phyloP scores from a whole-genome alignment of 305 asterid genomes.

The Petunia hybrid region DNA sequence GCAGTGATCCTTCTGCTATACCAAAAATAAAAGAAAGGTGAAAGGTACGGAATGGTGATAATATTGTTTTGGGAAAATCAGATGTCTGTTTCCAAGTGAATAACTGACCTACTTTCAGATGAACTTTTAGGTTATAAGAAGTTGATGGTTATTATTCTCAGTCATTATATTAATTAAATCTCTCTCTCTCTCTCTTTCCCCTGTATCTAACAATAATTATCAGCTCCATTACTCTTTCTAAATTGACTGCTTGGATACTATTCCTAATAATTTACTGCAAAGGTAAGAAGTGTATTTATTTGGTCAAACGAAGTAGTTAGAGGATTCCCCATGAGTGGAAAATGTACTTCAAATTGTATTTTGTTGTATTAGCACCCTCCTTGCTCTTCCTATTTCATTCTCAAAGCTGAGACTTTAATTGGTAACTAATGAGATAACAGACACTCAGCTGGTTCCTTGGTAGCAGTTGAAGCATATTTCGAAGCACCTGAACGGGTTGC shows the following conservation, averaged over 20 bases:
- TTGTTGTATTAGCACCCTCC: background rate
- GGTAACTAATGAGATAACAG: constrained; percentile 53
- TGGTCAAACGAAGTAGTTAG: background rate
- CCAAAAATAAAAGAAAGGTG: background rate
- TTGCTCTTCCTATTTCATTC: constrained; percentile 27
- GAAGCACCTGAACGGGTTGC: constrained; percentile 94
- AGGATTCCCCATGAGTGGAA: constrained; percentile 1
- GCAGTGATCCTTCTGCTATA: background rate
- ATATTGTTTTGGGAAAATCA: background rate
- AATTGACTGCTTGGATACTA: background rate
- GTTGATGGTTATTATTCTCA: background rate
- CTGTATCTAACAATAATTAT: background rate
- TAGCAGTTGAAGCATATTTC: constrained; percentile 88
- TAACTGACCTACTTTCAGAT: constrained; percentile 2
- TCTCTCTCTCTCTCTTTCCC: background rate
- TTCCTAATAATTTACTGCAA: too few relatives aligned
- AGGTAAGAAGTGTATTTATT: background rate
- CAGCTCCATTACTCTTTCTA: background rate
- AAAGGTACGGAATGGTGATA: background rate
- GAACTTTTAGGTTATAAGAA: constrained; percentile 7
- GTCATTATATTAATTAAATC: background rate
- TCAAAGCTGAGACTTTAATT: constrained; percentile 24
- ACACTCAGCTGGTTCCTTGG: constrained; percentile 96
- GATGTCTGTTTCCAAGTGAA: background rate
- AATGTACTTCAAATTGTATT: background rate